Evolutionary conservation across 73 alveolate species (phyloP).

Genomic region (Stentor coeruleus): DNA sequence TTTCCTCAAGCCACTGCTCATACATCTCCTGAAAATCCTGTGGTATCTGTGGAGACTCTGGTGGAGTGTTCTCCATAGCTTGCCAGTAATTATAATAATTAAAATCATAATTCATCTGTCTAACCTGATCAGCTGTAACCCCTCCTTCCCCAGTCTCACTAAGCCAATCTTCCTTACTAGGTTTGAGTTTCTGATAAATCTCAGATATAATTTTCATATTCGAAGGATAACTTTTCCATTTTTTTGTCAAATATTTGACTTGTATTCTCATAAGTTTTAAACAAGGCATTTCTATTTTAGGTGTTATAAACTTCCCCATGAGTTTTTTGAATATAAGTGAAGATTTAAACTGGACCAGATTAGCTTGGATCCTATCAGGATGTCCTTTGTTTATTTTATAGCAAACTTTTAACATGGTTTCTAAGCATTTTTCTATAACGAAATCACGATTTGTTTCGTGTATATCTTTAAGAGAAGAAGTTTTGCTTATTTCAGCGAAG

Average conservation of each 20-base stretch:
- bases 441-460: not conserved
- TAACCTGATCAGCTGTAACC: not conserved
- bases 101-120: not conserved
- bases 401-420: not conserved
- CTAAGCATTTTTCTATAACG: not conserved
- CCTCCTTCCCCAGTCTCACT: not conserved
- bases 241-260: conserved; percentile 13
- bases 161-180: not conserved
- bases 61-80: not conserved
- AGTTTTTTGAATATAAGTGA: conserved; percentile 4
- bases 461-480: conserved; percentile 5
- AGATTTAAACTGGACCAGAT: conserved; percentile 5
- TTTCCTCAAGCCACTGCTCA: conserved; percentile 63
- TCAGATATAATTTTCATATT: conserved; percentile 15
- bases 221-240: conserved; percentile 23
- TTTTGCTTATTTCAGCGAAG: conserved; percentile 34
- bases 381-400: not conserved
- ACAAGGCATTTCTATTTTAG: not conserved
- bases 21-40: conserved; percentile 36
- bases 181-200: conserved; percentile 1
- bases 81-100: conserved; percentile 16
- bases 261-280: not conserved
- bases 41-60: conserved; percentile 25
- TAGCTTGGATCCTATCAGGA: conserved; percentile 8
- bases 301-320: not conserved